A percentile compares a stretch with the other conserved stretches of the same genome.
These are phyloP conservation scores for Syzygium jambos DNA, from an alignment of 345 rosid genomes.

Conservation along the genomic window DNA sequence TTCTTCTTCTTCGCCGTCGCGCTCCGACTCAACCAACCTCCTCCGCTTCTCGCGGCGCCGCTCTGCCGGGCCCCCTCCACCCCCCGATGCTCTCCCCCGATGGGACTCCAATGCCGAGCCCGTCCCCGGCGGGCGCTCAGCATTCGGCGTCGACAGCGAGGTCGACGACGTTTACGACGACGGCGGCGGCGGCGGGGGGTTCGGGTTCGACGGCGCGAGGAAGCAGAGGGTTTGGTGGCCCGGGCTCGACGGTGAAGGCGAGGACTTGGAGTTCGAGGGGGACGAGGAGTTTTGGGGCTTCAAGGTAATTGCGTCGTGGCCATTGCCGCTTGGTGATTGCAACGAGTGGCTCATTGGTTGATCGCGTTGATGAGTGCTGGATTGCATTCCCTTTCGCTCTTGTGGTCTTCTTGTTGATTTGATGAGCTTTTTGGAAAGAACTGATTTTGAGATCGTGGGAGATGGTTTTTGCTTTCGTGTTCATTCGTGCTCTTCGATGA, in stretches of 20 bases:
- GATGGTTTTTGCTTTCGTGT: not conserved
- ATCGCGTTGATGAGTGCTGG: not conserved
- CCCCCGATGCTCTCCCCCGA: not conserved
- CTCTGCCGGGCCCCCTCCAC: not conserved
- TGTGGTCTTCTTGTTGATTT: not conserved
- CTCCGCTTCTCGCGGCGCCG: not conserved
- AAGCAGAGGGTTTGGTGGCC: constrained; percentile 45
- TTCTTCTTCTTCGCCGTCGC: not conserved
- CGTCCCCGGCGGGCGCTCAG: constrained; percentile 16
- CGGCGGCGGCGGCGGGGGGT: constrained; percentile 13
- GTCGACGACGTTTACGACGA: constrained; percentile 9
- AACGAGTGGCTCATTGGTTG: not conserved
- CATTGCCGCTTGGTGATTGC: not conserved
- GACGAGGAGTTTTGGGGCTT: constrained; percentile 46
- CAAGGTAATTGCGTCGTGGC: constrained; percentile 32
- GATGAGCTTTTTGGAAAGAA: not conserved
- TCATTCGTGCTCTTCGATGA: not conserved
- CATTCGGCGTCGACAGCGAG: constrained; percentile 17
- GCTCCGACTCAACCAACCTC: not conserved
- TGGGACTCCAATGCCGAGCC: constrained; percentile 14
- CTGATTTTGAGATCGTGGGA: not conserved
- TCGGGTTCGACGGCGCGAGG: constrained; percentile 12
- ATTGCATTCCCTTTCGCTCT: not conserved
- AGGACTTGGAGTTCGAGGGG: constrained; percentile 19
- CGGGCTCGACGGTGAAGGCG: constrained; percentile 28